Conservation (phyloP, 305 asterid genomes). For the Fraxinus paxiana region DNA sequence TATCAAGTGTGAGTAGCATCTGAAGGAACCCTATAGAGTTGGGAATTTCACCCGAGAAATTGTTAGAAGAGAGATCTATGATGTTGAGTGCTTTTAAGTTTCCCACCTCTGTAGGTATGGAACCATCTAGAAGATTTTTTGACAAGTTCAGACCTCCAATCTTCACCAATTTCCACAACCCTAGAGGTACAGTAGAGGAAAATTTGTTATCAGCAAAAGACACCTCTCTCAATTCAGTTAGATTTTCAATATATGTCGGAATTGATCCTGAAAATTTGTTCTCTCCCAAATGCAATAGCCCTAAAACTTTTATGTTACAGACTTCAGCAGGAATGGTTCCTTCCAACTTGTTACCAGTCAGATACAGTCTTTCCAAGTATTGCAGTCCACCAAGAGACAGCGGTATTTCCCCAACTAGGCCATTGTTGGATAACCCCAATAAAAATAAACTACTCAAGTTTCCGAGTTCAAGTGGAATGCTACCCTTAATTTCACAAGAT, state of each 20-base stretch:
- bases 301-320: constrained; percentile 24
- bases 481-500: constrained; percentile 29
- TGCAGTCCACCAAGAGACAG: constrained; percentile 19
- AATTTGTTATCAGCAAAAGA: constrained; percentile 32
- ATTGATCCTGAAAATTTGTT: constrained; percentile 33
- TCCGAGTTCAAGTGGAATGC: constrained; percentile 31
- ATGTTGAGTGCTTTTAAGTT: constrained; percentile 23
- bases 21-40: constrained; percentile 31
- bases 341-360: constrained; percentile 20
- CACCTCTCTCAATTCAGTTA: constrained; percentile 22
- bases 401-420: constrained; percentile 25
- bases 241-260: constrained; percentile 25
- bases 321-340: constrained; percentile 24
- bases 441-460: constrained; percentile 35
- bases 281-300: constrained; percentile 33
- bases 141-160: constrained; percentile 32
- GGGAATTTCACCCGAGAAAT: constrained; percentile 32
- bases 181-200: constrained; percentile 22
- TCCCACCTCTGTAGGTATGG: constrained; percentile 26
- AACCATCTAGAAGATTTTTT: constrained; percentile 26
- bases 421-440: constrained; percentile 26
- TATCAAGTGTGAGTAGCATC: constrained; percentile 23
- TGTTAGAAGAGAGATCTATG: constrained; percentile 34
- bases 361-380: constrained; percentile 31
- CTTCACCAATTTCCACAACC: constrained; percentile 32